Conservation (phyloP, 768 basidiomycete genomes). For the Suillus luteus region DNA sequence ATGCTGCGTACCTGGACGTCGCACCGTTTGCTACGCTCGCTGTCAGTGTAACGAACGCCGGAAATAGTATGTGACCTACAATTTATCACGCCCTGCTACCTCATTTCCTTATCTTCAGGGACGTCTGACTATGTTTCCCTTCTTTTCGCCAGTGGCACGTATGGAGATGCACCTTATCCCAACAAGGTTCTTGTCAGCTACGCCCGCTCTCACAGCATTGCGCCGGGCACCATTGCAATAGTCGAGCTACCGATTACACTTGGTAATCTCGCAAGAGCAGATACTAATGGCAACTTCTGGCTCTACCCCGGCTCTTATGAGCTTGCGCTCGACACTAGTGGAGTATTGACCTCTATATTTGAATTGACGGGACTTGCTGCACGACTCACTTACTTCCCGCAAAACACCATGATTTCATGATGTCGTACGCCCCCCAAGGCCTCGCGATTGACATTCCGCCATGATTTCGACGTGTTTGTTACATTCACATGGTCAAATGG, state of each 20-base stretch:
- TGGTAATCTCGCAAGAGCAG: constrained; percentile 51
- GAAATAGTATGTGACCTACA: constrained; percentile 24
- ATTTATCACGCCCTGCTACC: background rate
- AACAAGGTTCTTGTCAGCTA: constrained; percentile 55
- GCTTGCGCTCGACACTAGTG: constrained; percentile 44
- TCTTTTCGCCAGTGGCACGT: constrained; percentile 49
- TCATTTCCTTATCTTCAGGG: constrained; percentile 16
- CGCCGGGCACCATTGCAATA: constrained; percentile 28
- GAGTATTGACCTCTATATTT: constrained; percentile 42
- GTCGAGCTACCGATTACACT: constrained; percentile 47
- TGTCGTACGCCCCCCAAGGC: background rate
- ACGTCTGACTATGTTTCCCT: constrained; percentile 59
- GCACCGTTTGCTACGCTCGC: constrained; percentile 50
- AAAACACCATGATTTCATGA: constrained; percentile 20
- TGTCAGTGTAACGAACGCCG: constrained; percentile 51
- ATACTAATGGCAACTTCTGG: constrained; percentile 46
- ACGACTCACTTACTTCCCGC: constrained; percentile 45
- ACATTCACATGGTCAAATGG: background rate
- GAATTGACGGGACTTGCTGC: constrained; percentile 43
- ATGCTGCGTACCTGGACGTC: constrained; percentile 39
- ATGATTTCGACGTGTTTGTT: background rate
- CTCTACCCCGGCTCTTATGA: constrained; percentile 47
- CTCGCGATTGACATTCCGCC: background rate
- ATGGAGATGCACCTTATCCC: constrained; percentile 52
- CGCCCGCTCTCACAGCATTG: constrained; percentile 40